A percentile compares a stretch with the other conserved stretches of the same genome.
Conservation (phyloP, 345 rosid species). For the Euphorbia peplus region DNA sequence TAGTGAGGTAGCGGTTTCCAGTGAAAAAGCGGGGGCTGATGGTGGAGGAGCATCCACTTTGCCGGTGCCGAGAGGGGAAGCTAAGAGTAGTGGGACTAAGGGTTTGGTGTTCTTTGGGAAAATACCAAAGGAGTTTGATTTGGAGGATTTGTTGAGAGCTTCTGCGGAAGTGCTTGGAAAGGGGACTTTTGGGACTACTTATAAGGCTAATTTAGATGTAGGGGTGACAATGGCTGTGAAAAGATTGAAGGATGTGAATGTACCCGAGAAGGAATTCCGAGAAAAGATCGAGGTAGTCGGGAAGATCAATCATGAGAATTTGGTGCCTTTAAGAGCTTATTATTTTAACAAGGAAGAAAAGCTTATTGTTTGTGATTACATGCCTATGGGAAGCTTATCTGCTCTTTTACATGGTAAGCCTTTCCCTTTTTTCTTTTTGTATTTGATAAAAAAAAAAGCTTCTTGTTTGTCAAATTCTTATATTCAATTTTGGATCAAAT, state of each 20-base stretch:
- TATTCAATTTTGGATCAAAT: not conserved
- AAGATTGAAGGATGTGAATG: constrained; percentile 44
- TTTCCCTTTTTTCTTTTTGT: not conserved
- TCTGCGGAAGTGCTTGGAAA: constrained; percentile 53
- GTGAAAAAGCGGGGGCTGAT: constrained; percentile 8
- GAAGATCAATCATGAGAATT: constrained; percentile 26
- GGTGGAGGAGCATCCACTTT: constrained; percentile 4
- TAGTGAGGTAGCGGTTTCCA: constrained; percentile 17
- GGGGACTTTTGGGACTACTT: constrained; percentile 54
- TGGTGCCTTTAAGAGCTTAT: not conserved
- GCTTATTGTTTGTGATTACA: not conserved
- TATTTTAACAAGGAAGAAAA: not conserved
- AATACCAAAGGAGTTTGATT: constrained; percentile 24
- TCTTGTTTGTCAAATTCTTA: not conserved
- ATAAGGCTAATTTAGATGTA: constrained; percentile 41
- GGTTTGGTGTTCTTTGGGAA: constrained; percentile 39
- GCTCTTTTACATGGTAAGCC: constrained; percentile 20
- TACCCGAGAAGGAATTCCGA: constrained; percentile 39
- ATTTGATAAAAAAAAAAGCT: too few species aligned
- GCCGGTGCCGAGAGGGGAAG: constrained; percentile 15
- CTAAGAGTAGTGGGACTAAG: too few species aligned
- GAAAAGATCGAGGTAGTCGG: constrained; percentile 43
- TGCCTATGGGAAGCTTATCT: not conserved
- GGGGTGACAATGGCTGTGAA: constrained; percentile 42
- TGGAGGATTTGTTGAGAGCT: constrained; percentile 46